Percentiles rank a stretch among this genome's conserved stretches.
These are phyloP conservation scores for Penicillium riverlandense DNA, from an alignment of 495 filamentous ascomycete genomes.

Conservation along the genomic window DNA sequence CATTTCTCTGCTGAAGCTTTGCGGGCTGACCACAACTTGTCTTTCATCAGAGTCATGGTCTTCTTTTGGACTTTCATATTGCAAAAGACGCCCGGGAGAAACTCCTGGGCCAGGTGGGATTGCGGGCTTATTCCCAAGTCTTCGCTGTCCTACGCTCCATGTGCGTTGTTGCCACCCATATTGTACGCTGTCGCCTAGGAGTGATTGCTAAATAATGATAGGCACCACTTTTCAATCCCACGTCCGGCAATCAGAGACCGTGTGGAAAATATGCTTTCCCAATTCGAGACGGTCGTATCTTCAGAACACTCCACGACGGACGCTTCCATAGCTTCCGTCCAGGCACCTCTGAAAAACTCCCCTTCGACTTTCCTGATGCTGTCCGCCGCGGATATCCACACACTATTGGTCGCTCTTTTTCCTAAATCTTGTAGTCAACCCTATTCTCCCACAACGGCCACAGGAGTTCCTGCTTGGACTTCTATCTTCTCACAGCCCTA, in stretches of 20 bases:
- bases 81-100: conserved; percentile 82
- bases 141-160: conserved; percentile 41
- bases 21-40: conserved; percentile 4
- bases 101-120: conserved; percentile 77
- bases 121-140: conserved; percentile 68
- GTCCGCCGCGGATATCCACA: conserved; percentile 31
- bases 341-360: conserved; percentile 3
- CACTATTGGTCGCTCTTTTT: conserved; percentile 36
- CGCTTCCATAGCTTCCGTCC: not conserved
- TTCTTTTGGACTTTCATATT: conserved; percentile 87
- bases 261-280: conserved; percentile 67
- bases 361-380: conserved; percentile 32
- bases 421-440: conserved; percentile 13
- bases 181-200: no score
- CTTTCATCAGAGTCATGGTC: conserved; percentile 59
- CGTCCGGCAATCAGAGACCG: conserved; percentile 58
- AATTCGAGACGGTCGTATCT: conserved; percentile 36
- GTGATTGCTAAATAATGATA: conserved; percentile 10
- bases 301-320: not conserved
- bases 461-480: conserved; percentile 9
- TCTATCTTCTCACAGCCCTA: conserved; percentile 3
- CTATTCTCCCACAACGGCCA: conserved; percentile 4
- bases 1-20: not conserved
- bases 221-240: conserved; percentile 32
- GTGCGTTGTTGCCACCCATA: conserved; percentile 22